Evolutionary conservation across 2,329 filamentous ascomycete genomes (phyloP), one percentile per base, ranked within the genome.

Genomic region (Cadophora gregata): DNA sequence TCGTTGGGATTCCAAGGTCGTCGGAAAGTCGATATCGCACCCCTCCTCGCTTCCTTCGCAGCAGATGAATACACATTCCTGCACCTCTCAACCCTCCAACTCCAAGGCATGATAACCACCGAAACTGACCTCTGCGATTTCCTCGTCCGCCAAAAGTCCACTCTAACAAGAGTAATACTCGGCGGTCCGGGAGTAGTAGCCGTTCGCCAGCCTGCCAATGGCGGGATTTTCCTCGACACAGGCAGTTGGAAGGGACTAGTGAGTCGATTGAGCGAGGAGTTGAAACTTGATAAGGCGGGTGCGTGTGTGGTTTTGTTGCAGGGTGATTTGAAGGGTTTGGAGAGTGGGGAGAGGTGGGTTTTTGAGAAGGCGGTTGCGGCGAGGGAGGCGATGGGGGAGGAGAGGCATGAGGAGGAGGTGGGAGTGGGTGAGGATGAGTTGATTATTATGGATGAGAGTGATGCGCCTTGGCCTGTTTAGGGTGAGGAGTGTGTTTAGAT

Each of bases 181-280:
- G 83, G 83, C 21, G 81, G 81, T 4, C 76, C 78, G 21, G 82
- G 82, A 5, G 71, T 81, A 14, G 79, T 78, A 48, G 78, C 78
- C 38, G 77, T 77, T 5, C 76, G 78, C 66, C 80, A 81, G 70
- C 71, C 77, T 3, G 78, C 79, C 24, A 78, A 78, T 25, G 82
- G 82, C 21, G 82, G 83, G 14, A 75, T 84, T 36, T 79, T 81
- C 63, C 75, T 85, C 12, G 78, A 78, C 64, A 77, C 80, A 47
- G 83, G 83, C 7, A 80, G 78, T 0, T 83, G 82, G 69, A 76
- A 77, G 61, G 79, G 78, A 0, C 72, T 85, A 5, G 82, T 84
- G 69, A 75, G 77, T 2, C 76, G 78, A 19, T 73, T 85, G 45
- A 78, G 77, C 21, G 77, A 73, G 59, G 73, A 82, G 66, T 74